Conservation (phyloP, 2,329 filamentous ascomycete genomes). For the Fusarium napiforme region DNA sequence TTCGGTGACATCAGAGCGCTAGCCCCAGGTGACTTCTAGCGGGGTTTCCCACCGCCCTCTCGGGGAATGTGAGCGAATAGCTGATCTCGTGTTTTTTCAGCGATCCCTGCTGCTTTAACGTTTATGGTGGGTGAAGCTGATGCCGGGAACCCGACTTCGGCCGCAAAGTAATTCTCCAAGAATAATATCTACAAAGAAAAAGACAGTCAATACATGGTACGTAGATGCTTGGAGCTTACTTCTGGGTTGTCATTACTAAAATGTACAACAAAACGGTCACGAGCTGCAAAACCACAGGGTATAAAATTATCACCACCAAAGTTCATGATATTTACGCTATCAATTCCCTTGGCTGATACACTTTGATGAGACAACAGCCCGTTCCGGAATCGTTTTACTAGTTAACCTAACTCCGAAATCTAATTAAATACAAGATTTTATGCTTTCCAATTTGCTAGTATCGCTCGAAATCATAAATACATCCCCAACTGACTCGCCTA, state of each 20-base stretch:
- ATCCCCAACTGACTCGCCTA: conserved; percentile 20
- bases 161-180: neutral
- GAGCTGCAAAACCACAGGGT: neutral
- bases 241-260: neutral
- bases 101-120: conserved; percentile 24
- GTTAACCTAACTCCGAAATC: neutral
- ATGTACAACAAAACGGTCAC: neutral
- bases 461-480: conserved; percentile 26
- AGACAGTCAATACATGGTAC: neutral
- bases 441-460: conserved; percentile 19
- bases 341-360: conserved; percentile 14
- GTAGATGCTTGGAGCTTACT: neutral
- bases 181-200: neutral
- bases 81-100: conserved; percentile 35
- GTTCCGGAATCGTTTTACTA: conserved; percentile 3
- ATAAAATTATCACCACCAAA: conserved; percentile 4
- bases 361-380: conserved; percentile 8
- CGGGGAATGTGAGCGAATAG: conserved; percentile 33
- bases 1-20: conserved; percentile 34
- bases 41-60: conserved; percentile 6
- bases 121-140: neutral
- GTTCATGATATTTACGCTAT: conserved; percentile 20
- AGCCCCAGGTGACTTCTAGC: conserved; percentile 25
- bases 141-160: conserved; percentile 36
- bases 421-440: conserved; percentile 3